phyloP scores from a whole-genome alignment of 1,284 basidiomycete genomes.

The Malassezia slooffiae region DNA sequence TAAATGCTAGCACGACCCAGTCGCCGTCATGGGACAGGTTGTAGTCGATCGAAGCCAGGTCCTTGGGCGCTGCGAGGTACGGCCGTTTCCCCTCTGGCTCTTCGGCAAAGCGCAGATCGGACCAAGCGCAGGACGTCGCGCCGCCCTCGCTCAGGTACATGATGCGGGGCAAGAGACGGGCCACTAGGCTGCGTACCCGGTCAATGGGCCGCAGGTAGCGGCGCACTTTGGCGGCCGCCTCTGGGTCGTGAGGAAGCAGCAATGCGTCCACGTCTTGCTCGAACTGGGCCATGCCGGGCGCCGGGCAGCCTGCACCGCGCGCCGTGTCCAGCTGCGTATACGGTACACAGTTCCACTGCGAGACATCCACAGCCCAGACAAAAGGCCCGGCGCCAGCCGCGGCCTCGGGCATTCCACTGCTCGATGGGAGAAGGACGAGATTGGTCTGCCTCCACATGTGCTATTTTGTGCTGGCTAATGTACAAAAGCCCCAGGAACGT shows the following conservation, averaged over 20 bases:
- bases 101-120: too few species aligned
- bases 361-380: slow-evolving; percentile 31
- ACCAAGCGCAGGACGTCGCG: slow-evolving; percentile 9
- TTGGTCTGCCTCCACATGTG: too few species aligned
- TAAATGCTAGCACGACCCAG: slow-evolving; percentile 38
- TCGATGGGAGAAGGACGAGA: too few species aligned
- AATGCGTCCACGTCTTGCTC: slow-evolving; percentile 1
- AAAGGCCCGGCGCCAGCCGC: too few species aligned
- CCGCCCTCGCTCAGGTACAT: slow-evolving; percentile 8
- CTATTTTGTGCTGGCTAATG: too few species aligned
- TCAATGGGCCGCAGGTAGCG: slow-evolving; percentile 22
- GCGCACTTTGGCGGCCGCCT: slow-evolving; percentile 17
- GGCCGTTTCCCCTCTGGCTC: slow-evolving; percentile 13
- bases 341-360: slow-evolving; percentile 10
- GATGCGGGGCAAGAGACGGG: slow-evolving; percentile 21
- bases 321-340: not conserved
- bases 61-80: slow-evolving; percentile 6
- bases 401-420: too few species aligned
- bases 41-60: slow-evolving; percentile 18
- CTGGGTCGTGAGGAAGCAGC: slow-evolving; percentile 9
- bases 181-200: slow-evolving; percentile 23
- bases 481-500: too few species aligned
- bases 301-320: not conserved
- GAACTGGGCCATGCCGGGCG: not conserved
- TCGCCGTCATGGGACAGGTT: slow-evolving; percentile 41